Percentiles rank a stretch among this genome's conserved stretches.
phyloP scores from a whole-genome alignment of 1,284 basidiomycete genomes.

The Boletus smithii region DNA sequence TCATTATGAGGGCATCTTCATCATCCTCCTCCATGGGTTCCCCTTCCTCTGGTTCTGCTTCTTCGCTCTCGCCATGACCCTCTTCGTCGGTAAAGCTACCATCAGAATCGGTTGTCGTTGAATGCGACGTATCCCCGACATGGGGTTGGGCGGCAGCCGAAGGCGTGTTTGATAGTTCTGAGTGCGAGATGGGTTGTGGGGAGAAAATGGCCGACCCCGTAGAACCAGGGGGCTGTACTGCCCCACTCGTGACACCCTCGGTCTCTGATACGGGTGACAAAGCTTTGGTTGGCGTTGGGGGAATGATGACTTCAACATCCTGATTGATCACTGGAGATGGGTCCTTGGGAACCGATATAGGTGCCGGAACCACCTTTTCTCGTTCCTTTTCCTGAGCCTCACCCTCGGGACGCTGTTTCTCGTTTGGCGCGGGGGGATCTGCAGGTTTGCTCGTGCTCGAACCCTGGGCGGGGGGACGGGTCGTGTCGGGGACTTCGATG shows the following conservation, averaged over 20 bases:
- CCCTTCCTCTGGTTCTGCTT: conserved; percentile 44
- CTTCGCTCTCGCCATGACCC: conserved; percentile 38
- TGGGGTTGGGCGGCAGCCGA: conserved; percentile 24
- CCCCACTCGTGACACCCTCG: conserved; percentile 50
- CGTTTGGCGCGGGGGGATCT: conserved; percentile 18
- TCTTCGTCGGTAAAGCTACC: conserved; percentile 54
- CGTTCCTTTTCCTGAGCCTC: conserved; percentile 31
- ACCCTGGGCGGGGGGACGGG: conserved; percentile 13
- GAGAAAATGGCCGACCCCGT: conserved; percentile 40
- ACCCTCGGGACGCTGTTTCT: conserved; percentile 25
- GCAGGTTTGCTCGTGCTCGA: conserved; percentile 12
- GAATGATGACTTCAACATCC: conserved; percentile 41
- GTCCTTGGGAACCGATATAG: conserved; percentile 23
- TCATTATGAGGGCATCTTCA: conserved; percentile 74
- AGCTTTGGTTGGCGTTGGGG: conserved; percentile 41
- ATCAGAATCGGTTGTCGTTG: conserved; percentile 34
- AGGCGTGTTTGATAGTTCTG: conserved; percentile 25
- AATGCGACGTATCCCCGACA: conserved; percentile 31
- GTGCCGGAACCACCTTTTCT: conserved; percentile 21
- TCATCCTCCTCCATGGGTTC: conserved; percentile 65
- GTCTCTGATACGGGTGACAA: conserved; percentile 49
- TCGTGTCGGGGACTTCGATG: conserved; percentile 22
- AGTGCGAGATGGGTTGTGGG: conserved; percentile 25
- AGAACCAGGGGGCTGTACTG: conserved; percentile 56
- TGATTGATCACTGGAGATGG: conserved; percentile 26